Base-by-base conservation (phyloP, 352 stramenopile species). In the Thalassiosira mediterranea region DNA sequence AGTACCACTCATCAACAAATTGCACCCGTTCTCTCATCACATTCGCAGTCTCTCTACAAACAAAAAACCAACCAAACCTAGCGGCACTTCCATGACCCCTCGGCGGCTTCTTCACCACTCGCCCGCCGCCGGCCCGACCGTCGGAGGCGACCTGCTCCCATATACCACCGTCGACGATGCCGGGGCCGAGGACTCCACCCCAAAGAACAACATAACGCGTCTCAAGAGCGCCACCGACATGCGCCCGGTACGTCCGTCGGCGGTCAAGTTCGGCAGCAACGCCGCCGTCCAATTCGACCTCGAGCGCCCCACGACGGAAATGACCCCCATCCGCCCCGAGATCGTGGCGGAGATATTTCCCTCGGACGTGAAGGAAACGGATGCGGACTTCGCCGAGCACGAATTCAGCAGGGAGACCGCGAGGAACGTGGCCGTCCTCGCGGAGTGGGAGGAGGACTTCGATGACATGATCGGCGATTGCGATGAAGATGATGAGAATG, bases 231-330 rank as follows among this genome's bases (percentile, higher is more conserved):
- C 52, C 4, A 52, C 25, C 13, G 51, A 37, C 48, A 46, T 53
- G 26, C 44, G 60, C 40, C 25, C 32, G 1, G 25, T 52, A 38
- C 25, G 44, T 5, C 37, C 57, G n/a, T 75, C 72, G 25, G 60
- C 72, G 25, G 72, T 81, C 17, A 81, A 76, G 44, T 81, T 81
- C 38, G 72, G 72, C 4, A 72, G 28, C 21, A 81, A 76, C 54
- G 44, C 51, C 2, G 72, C 72, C 11, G 72, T 52, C 5, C 58
- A 81, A 59, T 81, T 76, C 26, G 72, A 81, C 53, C 56, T 52
- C 25, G 7, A 58, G 1, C 21, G 64, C 32, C 72, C 72, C 21
- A 76, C 63, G 5, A 81, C 72, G 0, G 32, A 81, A 67, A 73
- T 81, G 58, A 81, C 66, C 10, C 72, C 58, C 19, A 69, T 81